Percentiles rank a stretch among this genome's conserved stretches.
phyloP scores from a whole-genome alignment of 257 asterid genomes.

The Solanum etuberosum region DNA sequence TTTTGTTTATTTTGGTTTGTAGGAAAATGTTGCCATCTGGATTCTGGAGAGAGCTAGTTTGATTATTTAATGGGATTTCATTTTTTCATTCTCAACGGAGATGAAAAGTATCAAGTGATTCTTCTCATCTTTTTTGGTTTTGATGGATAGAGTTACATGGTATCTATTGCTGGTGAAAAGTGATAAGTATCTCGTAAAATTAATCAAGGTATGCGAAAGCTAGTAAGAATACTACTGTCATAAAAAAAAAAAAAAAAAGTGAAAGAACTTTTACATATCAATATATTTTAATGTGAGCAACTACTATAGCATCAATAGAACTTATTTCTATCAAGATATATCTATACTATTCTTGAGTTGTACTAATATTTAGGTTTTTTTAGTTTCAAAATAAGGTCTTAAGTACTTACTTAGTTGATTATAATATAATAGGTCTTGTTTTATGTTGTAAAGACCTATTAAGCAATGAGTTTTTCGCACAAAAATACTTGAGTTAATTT shows the following conservation, averaged over 20 bases:
- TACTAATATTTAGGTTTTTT: neutral
- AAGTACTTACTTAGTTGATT: neutral
- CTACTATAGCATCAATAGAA: neutral
- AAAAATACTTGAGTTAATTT: neutral
- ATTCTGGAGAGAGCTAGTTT: neutral
- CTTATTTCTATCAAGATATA: neutral
- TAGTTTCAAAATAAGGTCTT: neutral
- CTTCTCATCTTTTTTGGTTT: too few relatives aligned
- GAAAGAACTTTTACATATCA: neutral
- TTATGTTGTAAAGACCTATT: neutral
- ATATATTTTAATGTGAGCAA: neutral
- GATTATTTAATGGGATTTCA: neutral
- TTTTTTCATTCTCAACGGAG: neutral
- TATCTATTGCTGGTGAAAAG: too few relatives aligned
- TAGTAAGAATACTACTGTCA: too few relatives aligned
- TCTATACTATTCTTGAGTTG: neutral
- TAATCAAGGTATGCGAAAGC: too few relatives aligned
- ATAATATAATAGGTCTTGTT: neutral
- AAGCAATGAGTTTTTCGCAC: neutral
- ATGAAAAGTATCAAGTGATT: neutral
- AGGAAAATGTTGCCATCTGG: neutral
- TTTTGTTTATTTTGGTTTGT: neutral
- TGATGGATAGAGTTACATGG: neutral
- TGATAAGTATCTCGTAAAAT: too few relatives aligned
- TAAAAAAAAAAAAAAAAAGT: neutral